Percentiles rank a stretch among this genome's conserved stretches.
Conservation (phyloP, 257 asterid species). For the Primulina huaijiensis region DNA sequence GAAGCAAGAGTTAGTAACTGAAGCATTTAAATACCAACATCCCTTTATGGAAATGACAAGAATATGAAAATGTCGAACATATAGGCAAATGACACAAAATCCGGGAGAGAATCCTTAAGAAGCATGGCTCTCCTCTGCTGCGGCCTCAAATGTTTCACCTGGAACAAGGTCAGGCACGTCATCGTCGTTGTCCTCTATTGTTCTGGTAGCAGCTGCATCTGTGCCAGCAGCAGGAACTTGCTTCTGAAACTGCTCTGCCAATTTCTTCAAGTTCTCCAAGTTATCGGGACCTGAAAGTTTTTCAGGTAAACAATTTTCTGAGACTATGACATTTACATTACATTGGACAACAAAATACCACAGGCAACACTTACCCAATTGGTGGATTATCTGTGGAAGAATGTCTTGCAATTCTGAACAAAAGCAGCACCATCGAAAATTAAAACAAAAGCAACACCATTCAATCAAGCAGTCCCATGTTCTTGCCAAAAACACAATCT, state of each 20-base stretch:
- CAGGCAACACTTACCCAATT: slow-evolving; percentile 41
- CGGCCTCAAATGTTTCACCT: slow-evolving; percentile 67
- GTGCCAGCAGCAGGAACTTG: slow-evolving; percentile 47
- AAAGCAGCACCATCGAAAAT: slow-evolving; percentile 2
- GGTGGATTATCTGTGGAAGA: slow-evolving; percentile 55
- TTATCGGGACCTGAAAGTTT: slow-evolving; percentile 56
- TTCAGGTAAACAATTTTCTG: not conserved
- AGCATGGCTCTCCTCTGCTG: slow-evolving; percentile 52
- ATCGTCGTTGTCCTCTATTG: slow-evolving; percentile 37
- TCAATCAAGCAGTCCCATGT: not conserved
- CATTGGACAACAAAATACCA: not conserved
- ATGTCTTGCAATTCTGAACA: slow-evolving; percentile 49
- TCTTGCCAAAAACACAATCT: not conserved
- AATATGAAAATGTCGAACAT: slow-evolving; percentile 25
- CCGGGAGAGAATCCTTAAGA: slow-evolving; percentile 29
- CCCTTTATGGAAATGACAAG: not conserved
- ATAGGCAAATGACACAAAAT: slow-evolving; percentile 36
- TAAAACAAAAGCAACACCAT: not conserved
- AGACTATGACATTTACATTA: not conserved
- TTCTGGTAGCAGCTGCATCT: slow-evolving; percentile 32
- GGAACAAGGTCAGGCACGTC: slow-evolving; percentile 69
- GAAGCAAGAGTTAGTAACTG: not conserved
- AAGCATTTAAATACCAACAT: not conserved
- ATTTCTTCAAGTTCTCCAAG: slow-evolving; percentile 64
- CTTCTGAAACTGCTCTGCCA: slow-evolving; percentile 75